Evolutionary conservation across 2,329 filamentous ascomycete genomes (phyloP).

Genomic region (Fusarium staphyleae): DNA sequence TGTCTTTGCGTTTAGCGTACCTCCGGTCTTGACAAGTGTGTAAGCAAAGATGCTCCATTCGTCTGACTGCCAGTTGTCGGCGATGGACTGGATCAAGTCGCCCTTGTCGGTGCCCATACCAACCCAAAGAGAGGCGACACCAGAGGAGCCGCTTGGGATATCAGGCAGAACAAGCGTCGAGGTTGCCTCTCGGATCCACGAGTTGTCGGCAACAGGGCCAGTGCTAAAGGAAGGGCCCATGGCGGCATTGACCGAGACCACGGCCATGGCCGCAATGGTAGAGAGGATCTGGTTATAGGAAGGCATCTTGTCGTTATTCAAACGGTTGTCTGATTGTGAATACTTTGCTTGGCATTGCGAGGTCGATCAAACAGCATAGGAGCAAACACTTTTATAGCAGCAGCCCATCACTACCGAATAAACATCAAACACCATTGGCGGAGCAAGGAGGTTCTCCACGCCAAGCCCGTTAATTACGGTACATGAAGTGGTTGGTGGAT

Average conservation of each 20-base stretch:
- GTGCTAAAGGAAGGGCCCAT: slow-evolving; percentile 53
- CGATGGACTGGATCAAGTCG: slow-evolving; percentile 56
- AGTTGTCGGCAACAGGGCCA: slow-evolving; percentile 49
- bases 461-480: slow-evolving; percentile 13
- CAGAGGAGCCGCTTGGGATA: slow-evolving; percentile 46
- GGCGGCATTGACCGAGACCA: slow-evolving; percentile 35
- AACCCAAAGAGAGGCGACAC: slow-evolving; percentile 54
- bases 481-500: slow-evolving; percentile 8
- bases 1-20: slow-evolving; percentile 1
- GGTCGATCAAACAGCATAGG: neutral
- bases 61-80: slow-evolving; percentile 47
- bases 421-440: slow-evolving; percentile 4
- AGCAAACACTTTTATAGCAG: neutral
- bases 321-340: too few species aligned
- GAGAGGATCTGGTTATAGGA: slow-evolving; percentile 25
- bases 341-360: too few species aligned
- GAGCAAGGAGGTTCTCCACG: slow-evolving; percentile 8
- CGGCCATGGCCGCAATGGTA: slow-evolving; percentile 25
- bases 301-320: slow-evolving; percentile 19
- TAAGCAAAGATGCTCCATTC: slow-evolving; percentile 54
- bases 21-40: slow-evolving; percentile 48
- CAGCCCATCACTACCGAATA: neutral
- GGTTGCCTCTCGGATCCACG: slow-evolving; percentile 53
- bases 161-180: slow-evolving; percentile 53
- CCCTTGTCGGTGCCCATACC: slow-evolving; percentile 57